These are phyloP conservation scores for Fulvia fulva DNA, from an alignment of 2,329 filamentous ascomycete genomes.

Conservation along the genomic window DNA sequence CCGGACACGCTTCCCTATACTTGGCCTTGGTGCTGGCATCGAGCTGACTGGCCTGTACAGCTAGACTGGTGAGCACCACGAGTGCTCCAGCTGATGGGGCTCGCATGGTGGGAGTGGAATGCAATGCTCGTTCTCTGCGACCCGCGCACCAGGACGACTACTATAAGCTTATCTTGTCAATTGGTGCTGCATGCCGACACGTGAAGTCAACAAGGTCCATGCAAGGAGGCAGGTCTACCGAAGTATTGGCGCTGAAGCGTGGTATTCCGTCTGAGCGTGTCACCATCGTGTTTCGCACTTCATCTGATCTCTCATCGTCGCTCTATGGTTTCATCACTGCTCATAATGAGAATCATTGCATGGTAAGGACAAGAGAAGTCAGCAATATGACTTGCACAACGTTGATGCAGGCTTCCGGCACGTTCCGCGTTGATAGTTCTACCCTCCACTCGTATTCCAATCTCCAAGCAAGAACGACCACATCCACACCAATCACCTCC, in stretches of 20 bases:
- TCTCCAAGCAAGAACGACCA: no score
- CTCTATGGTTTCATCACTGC: no score
- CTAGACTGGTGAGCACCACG: constrained; percentile 28
- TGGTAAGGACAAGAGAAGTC: no score
- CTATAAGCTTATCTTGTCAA: not conserved
- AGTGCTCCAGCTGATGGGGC: constrained; percentile 27
- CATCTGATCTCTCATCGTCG: no score
- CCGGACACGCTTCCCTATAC: constrained; percentile 36
- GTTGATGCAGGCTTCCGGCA: no score
- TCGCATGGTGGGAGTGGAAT: constrained; percentile 18
- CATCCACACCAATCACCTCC: no score
- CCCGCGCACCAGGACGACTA: not conserved
- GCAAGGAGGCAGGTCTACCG: not conserved
- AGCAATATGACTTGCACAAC: no score
- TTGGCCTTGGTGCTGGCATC: constrained; percentile 30
- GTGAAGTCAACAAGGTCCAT: not conserved
- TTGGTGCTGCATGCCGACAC: constrained; percentile 1
- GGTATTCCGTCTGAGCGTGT: constrained; percentile 2
- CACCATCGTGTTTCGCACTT: not conserved
- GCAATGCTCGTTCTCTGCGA: not conserved
- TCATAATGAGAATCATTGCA: no score
- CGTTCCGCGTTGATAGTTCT: no score
- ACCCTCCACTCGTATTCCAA: no score
- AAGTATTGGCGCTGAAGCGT: not conserved
- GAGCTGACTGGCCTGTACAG: constrained; percentile 19